Conservation (phyloP, 2,329 filamentous ascomycete genomes). For the Aspergillus aculeatus region DNA sequence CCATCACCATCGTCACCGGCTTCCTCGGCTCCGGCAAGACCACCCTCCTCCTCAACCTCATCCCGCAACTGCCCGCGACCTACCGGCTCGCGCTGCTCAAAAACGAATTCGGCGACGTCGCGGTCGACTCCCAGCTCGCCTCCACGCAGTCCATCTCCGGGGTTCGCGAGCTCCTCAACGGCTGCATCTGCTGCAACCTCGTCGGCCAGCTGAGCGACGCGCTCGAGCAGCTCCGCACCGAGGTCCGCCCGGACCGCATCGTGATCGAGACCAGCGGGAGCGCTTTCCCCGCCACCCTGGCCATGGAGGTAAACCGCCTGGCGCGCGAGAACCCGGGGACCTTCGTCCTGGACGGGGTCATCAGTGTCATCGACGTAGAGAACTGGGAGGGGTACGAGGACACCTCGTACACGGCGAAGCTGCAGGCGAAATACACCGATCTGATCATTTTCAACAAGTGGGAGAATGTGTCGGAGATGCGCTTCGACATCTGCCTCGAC, state of each 20-base stretch:
- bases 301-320: constrained; percentile 83
- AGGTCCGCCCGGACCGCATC: constrained; percentile 72
- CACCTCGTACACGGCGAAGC: constrained; percentile 80
- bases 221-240: constrained; percentile 67
- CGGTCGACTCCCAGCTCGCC: constrained; percentile 89
- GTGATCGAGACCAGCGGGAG: constrained; percentile 90
- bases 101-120: constrained; percentile 96
- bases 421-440: constrained; percentile 89
- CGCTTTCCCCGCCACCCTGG: constrained; percentile 83
- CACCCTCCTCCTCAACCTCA: constrained; percentile 87
- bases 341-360: constrained; percentile 81
- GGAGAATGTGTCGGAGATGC: constrained; percentile 71
- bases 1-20: constrained; percentile 92
- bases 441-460: constrained; percentile 92
- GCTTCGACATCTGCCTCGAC: constrained; percentile 76
- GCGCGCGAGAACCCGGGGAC: constrained; percentile 58
- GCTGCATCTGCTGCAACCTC: constrained; percentile 98
- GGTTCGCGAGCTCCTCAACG: constrained; percentile 89
- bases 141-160: constrained; percentile 78
- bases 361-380: constrained; percentile 89
- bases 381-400: constrained; percentile 94
- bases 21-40: constrained; percentile 97
- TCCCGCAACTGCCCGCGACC: constrained; percentile 81
- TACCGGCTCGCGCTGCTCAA: constrained; percentile 95
- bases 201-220: constrained; percentile 86